Evolutionary conservation across 495 filamentous ascomycete genomes (phyloP), one percentile per base, ranked within the genome.

Genomic region (Aspergillus affinis): DNA sequence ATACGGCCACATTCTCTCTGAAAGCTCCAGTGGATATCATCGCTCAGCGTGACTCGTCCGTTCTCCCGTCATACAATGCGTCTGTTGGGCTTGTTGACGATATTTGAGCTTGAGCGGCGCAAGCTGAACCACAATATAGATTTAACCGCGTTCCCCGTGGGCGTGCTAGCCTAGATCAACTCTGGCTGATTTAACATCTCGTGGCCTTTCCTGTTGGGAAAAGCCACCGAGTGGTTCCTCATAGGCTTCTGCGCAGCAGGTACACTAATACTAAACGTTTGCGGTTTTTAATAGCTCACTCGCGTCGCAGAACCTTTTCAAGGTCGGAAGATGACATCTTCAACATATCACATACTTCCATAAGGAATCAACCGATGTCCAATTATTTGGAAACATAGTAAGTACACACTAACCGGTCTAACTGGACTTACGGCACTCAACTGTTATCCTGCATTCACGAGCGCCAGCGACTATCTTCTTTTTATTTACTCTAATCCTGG

Each of bases 61-160:
- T 41, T 0, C 29, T 60, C 6, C 58, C 58, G n/a, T 60, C 58
- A 3, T 60, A 60, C 17, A 53, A 54, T 23, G 58, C 58, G 18
- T 57, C 58, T 15, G 54, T 49, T 1, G 36, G 52, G 4, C 17
- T 45, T 46, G 52, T 18, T 36, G 51, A 36, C 21, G 26, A 52
- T n/a, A 18, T 41, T 4, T 41, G 36, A 15, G 13, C 36, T 12
- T 12, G 7, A 8, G 1, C 30, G 30, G 4, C 10, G 30, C 7
- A 4, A 12, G 30, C 6, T 8, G 7, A 7, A 6, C 2, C 30
- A 7, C 6, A 32, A 32, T 8, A 32, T 32, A 7, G 1, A 32
- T 8, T 32, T 6, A 32, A 12, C 1, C 30, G 3, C 30, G 30
- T 6, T 26, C 30, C 7, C 3, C 2, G 30, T 12, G 30, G 7